Percentiles rank a stretch among this genome's conserved stretches.
These are phyloP conservation scores for Cynara cardunculus DNA, from an alignment of 129 eudicot species.

Conservation along the genomic window DNA sequence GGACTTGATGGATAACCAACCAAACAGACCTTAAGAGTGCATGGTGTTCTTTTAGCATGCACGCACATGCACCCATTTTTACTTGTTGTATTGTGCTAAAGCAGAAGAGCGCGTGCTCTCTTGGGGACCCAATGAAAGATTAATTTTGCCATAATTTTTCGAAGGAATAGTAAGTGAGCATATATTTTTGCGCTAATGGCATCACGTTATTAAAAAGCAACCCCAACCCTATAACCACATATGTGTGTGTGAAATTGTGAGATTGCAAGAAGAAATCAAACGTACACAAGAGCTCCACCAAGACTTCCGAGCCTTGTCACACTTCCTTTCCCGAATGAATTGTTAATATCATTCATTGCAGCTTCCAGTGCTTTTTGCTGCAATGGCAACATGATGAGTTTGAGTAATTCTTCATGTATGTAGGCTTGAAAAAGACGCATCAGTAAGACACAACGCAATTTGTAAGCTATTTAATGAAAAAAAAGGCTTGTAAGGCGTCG, in stretches of 20 bases:
- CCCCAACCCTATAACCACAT: background rate
- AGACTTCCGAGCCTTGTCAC: slow-evolving; percentile 98
- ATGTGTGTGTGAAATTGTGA: background rate
- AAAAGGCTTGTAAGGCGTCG: background rate
- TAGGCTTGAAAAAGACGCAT: background rate
- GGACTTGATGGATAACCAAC: no score
- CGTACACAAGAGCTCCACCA: slow-evolving; percentile 99
- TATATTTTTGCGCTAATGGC: background rate
- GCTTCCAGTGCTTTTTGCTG: slow-evolving; percentile 98
- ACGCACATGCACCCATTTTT: no score
- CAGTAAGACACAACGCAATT: background rate
- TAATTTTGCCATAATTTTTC: no score
- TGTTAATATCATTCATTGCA: slow-evolving; percentile 96
- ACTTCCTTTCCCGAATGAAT: slow-evolving; percentile 96
- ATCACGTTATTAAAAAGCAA: background rate
- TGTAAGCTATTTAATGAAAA: background rate
- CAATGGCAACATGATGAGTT: slow-evolving; percentile 12
- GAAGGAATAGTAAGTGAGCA: background rate
- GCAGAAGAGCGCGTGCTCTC: no score
- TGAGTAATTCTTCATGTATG: background rate
- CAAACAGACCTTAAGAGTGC: no score
- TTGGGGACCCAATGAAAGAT: no score
- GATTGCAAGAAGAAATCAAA: slow-evolving; percentile 8
- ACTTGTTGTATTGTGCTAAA: no score
- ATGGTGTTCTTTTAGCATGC: slow-evolving; percentile 13